Evolutionary conservation across 1,139 yeast species (phyloP).

Genomic region (Debaryomyces nepalensis): DNA sequence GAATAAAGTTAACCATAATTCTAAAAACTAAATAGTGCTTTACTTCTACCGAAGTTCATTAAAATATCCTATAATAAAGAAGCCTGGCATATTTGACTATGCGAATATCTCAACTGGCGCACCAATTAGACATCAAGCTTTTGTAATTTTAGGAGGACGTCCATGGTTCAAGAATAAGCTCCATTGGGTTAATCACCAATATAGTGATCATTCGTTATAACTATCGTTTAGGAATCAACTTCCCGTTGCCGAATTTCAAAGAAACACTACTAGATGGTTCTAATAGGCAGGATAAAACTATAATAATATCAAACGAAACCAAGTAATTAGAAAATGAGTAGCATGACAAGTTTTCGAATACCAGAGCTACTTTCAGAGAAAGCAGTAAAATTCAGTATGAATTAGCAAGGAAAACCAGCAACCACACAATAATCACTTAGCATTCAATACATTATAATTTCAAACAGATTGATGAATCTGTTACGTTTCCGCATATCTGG

Average conservation of each 20-base stretch:
- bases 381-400: slow-evolving; percentile 19
- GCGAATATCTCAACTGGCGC: slow-evolving; percentile 41
- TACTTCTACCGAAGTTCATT: slow-evolving; percentile 28
- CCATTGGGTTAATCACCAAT: slow-evolving; percentile 73
- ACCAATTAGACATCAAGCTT: slow-evolving; percentile 33
- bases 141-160: slow-evolving; percentile 41
- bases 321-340: slow-evolving; percentile 13
- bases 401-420: slow-evolving; percentile 17
- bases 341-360: slow-evolving; percentile 11
- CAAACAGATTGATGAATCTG: slow-evolving; percentile 43
- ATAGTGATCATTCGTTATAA: slow-evolving; percentile 67
- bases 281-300: slow-evolving; percentile 7
- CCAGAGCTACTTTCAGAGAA: slow-evolving; percentile 20
- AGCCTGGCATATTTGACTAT: slow-evolving; percentile 78
- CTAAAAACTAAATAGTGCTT: slow-evolving; percentile 27
- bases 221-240: slow-evolving; percentile 69
- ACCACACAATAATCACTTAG: slow-evolving; percentile 2
- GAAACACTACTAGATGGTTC: slow-evolving; percentile 15
- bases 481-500: slow-evolving; percentile 70
- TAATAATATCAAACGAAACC: slow-evolving; percentile 14
- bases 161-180: slow-evolving; percentile 83
- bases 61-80: slow-evolving; percentile 15
- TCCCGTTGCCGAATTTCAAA: slow-evolving; percentile 62
- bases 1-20: slow-evolving; percentile 13
- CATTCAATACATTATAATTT: slow-evolving; percentile 10